Evolutionary conservation across 805 yeast species (phyloP), one percentile per base, ranked within the genome.

Genomic region (Ogataea pignaliae): DNA sequence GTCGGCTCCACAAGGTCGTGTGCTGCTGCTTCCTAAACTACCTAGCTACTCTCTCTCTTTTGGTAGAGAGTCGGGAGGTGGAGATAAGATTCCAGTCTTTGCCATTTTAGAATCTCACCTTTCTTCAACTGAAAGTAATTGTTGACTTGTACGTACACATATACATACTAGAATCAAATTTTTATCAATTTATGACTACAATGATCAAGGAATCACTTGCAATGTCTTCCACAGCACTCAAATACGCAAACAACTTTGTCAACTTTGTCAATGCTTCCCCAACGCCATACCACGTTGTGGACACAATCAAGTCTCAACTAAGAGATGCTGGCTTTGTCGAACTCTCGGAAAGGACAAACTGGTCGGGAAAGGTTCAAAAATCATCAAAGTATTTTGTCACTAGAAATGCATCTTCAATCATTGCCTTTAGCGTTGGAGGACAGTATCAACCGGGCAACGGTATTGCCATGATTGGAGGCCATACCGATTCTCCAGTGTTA

Each of bases 201-300:
- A 5, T 30, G 33, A n/a, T 30, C 14, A n/a, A 30, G 5, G 10
- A 4, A 4, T 13, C 14, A 30, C 13, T 21, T 10, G 15, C 30
- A 60, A 32, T n/a, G 32, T 37, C 30, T 30, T 42, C 46, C 43
- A 41, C 51, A 6, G 42, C 57, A 11, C 53, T 69, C 17, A 53
- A 64, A 35, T 61, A 66, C 43, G 82, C 83, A 12, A 63, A 72
- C 51, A 87, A 83, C 39, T 88, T 90, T 57, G 70, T 90, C 39
- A 72, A 78, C 36, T 91, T 85, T 59, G 83, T 93, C 48, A 88
- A 88, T 66, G 71, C 75, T 3, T 84, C 96, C 0, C 98, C 97
- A 14, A 83, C 98, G 0, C 98, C 98, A 0, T 91, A 89, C 63
- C 98, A 93, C 64, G 96, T 89, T 1, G 96, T 90, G 9, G 75